phyloP scores from a whole-genome alignment of 768 basidiomycete genomes.

The Candolleomyces eurysporus region DNA sequence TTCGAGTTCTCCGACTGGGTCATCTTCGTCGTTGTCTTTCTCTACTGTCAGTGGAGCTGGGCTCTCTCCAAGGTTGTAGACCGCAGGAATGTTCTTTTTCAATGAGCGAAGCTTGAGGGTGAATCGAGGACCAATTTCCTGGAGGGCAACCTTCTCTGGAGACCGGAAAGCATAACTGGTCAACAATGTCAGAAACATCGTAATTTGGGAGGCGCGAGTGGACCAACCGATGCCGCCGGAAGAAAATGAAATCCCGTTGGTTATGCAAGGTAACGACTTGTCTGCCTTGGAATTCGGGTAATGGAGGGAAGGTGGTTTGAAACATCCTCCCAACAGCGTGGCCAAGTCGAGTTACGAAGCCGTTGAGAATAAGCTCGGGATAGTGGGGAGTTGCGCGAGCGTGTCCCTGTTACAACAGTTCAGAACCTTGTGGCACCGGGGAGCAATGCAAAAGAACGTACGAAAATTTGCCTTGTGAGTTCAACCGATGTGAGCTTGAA shows the following conservation, averaged over 20 bases:
- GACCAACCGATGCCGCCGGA: slow-evolving; percentile 86
- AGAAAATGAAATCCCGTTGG: slow-evolving; percentile 97
- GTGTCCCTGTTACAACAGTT: slow-evolving; percentile 62
- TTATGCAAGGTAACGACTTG: slow-evolving; percentile 98
- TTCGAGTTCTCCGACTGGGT: slow-evolving; percentile 11
- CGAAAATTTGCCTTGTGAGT: slow-evolving; percentile 82
- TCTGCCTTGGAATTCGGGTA: slow-evolving; percentile 93
- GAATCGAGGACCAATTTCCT: slow-evolving; percentile 98
- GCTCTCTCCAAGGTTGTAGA: slow-evolving; percentile 65
- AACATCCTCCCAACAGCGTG: slow-evolving; percentile 94
- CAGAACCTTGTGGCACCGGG: not conserved
- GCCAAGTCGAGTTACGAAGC: slow-evolving; percentile 91
- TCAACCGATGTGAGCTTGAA: slow-evolving; percentile 92
- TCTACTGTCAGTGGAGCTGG: slow-evolving; percentile 57
- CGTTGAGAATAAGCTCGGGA: slow-evolving; percentile 93
- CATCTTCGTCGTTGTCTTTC: slow-evolving; percentile 32
- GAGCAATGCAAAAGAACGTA: slow-evolving; percentile 32
- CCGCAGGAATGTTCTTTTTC: slow-evolving; percentile 84
- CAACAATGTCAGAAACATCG: slow-evolving; percentile 1
- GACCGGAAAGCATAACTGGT: slow-evolving; percentile 88
- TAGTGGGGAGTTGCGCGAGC: slow-evolving; percentile 89
- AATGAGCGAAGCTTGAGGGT: slow-evolving; percentile 91
- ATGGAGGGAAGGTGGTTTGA: slow-evolving; percentile 92
- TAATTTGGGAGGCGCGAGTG: not conserved
- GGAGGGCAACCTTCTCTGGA: slow-evolving; percentile 85